A percentile compares a stretch with the other conserved stretches of the same genome.
These are phyloP conservation scores for Entomophthora muscae DNA, from an alignment of 371 early-diverging fungal genomes.

Conservation along the genomic window DNA sequence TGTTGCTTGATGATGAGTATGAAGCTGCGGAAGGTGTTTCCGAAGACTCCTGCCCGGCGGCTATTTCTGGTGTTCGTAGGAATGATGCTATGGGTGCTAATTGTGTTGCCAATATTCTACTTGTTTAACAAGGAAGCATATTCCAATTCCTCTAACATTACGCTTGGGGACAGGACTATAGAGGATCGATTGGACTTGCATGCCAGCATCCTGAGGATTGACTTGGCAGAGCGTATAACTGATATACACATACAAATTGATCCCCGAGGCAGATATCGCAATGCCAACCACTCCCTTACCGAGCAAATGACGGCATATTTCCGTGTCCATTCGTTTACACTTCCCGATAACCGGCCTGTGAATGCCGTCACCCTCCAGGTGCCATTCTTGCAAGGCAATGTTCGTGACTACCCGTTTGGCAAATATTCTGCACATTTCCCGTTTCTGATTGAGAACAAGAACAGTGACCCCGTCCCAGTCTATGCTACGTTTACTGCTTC, in stretches of 20 bases:
- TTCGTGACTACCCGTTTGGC: conserved; percentile 18
- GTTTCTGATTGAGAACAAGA: background rate
- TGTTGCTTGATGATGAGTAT: background rate
- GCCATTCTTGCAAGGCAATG: conserved; percentile 17
- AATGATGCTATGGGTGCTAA: background rate
- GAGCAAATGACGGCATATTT: background rate
- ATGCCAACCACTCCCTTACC: background rate
- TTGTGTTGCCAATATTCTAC: background rate
- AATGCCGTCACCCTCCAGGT: conserved; percentile 11
- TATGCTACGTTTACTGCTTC: background rate
- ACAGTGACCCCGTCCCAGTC: background rate
- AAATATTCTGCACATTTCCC: conserved; percentile 8
- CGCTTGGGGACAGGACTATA: background rate
- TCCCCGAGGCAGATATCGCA: background rate
- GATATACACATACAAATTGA: background rate
- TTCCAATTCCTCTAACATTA: background rate
- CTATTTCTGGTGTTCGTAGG: background rate
- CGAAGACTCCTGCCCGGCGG: background rate
- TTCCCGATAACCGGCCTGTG: background rate
- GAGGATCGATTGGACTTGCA: background rate
- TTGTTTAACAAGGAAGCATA: background rate
- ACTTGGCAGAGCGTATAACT: background rate
- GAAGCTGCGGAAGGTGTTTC: background rate
- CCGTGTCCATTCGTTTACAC: background rate
- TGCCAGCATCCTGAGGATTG: background rate